These are phyloP conservation scores for Umbelopsis ramanniana DNA, from an alignment of 192 early-diverging fungal genomes.

Conservation along the genomic window DNA sequence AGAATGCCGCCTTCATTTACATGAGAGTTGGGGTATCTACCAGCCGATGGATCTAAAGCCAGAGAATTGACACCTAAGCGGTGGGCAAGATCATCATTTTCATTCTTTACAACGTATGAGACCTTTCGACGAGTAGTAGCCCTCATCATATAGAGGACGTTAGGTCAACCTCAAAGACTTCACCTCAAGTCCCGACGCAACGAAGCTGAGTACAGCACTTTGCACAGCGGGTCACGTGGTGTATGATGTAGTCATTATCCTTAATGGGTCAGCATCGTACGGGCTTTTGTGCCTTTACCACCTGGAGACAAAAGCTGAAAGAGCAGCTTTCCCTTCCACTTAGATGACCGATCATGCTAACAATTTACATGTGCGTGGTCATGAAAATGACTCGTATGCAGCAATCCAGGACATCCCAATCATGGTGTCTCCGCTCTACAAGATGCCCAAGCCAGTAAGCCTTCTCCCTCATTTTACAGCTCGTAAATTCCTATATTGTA, in stretches of 20 bases:
- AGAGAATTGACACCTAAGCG: constrained; percentile 87
- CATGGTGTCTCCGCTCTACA: constrained; percentile 43
- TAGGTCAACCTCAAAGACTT: background rate
- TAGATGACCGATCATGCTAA: constrained; percentile 14
- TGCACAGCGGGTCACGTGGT: background rate
- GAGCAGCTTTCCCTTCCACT: background rate
- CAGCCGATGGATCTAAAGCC: constrained; percentile 63
- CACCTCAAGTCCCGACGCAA: background rate
- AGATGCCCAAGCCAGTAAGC: constrained; percentile 39
- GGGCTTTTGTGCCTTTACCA: background rate
- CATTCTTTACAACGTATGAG: constrained; percentile 63
- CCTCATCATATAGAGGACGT: constrained; percentile 28
- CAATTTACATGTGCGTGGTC: constrained; percentile 2
- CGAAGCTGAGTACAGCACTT: background rate
- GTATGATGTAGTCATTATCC: background rate
- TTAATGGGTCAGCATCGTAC: background rate
- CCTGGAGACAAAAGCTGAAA: background rate
- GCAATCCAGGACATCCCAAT: constrained; percentile 41
- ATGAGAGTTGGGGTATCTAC: constrained; percentile 16
- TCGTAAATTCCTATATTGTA: background rate
- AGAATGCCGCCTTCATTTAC: constrained; percentile 66
- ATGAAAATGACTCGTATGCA: constrained; percentile 34
- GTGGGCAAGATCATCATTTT: constrained; percentile 65
- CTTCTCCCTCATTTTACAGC: background rate
- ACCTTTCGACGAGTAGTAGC: constrained; percentile 48